phyloP scores from a whole-genome alignment of 2,329 filamentous ascomycete species.

The Fusarium mundagurra region DNA sequence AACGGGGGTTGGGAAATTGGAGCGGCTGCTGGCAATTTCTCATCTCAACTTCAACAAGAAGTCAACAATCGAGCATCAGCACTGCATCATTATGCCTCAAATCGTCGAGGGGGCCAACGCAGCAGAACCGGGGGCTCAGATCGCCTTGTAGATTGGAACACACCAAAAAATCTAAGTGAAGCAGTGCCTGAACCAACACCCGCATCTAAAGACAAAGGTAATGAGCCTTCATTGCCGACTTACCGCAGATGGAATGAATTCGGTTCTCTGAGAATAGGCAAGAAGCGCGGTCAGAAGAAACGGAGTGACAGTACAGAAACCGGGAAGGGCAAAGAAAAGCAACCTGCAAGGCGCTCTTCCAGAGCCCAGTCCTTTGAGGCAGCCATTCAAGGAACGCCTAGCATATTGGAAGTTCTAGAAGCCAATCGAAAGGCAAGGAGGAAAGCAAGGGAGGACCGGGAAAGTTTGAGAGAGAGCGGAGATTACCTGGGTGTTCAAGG shows the following conservation, averaged over 20 bases:
- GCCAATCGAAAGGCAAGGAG: conserved; percentile 47
- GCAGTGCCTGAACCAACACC: neutral
- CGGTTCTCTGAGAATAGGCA: conserved; percentile 4
- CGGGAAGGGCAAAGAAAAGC: neutral
- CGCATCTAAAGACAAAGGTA: neutral
- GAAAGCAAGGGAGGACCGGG: conserved; percentile 50
- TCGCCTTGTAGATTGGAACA: conserved; percentile 50
- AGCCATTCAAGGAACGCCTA: neutral
- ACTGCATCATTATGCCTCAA: conserved; percentile 18
- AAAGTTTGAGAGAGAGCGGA: conserved; percentile 61
- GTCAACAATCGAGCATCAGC: neutral
- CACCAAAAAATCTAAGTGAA: conserved; percentile 43
- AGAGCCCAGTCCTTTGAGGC: neutral
- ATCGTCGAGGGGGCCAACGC: conserved; percentile 20
- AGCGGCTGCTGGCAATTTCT: conserved; percentile 5
- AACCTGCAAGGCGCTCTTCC: neutral
- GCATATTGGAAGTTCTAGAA: conserved; percentile 36
- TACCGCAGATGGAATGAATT: conserved; percentile 33
- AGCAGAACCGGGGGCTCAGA: conserved; percentile 44
- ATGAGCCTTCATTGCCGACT: neutral
- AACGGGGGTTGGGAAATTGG: conserved; percentile 44
- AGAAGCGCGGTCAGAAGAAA: neutral
- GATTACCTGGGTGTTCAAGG: conserved; percentile 69
- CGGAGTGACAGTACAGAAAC: neutral
- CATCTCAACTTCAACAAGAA: neutral